These are phyloP conservation scores for Clarireedia hainanense DNA, from an alignment of 2,329 filamentous ascomycete species.

Conservation along the genomic window DNA sequence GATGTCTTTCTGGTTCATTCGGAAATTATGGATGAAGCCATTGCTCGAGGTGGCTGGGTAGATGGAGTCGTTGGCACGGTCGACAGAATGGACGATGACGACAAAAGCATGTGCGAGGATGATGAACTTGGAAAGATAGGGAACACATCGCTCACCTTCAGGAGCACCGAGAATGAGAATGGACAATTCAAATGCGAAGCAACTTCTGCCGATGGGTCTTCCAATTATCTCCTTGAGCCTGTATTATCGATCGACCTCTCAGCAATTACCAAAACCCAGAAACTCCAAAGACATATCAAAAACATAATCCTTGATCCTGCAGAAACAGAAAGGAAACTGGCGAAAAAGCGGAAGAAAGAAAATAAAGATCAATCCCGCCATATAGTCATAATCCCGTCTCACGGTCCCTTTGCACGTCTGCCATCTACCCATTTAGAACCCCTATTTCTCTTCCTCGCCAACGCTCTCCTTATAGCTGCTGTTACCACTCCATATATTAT, in stretches of 20 bases:
- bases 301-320: not conserved
- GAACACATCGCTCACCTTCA: not conserved
- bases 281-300: no score
- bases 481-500: not conserved
- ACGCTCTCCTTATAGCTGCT: not conserved
- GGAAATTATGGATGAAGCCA: constrained; percentile 4
- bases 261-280: not conserved
- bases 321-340: not conserved
- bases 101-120: not conserved
- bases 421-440: not conserved
- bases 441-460: not conserved
- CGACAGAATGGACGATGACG: not conserved
- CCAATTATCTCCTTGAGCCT: not conserved
- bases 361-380: not conserved
- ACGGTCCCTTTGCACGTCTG: not conserved
- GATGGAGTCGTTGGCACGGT: not conserved
- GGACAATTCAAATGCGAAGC: not conserved
- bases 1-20: constrained; percentile 2
- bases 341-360: not conserved
- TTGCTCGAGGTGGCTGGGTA: not conserved
- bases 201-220: not conserved
- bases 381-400: not conserved
- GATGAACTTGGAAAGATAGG: not conserved
- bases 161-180: not conserved
- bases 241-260: not conserved